These are phyloP conservation scores for Echites panduratus DNA, from an alignment of 257 asterid genomes.

Conservation along the genomic window DNA sequence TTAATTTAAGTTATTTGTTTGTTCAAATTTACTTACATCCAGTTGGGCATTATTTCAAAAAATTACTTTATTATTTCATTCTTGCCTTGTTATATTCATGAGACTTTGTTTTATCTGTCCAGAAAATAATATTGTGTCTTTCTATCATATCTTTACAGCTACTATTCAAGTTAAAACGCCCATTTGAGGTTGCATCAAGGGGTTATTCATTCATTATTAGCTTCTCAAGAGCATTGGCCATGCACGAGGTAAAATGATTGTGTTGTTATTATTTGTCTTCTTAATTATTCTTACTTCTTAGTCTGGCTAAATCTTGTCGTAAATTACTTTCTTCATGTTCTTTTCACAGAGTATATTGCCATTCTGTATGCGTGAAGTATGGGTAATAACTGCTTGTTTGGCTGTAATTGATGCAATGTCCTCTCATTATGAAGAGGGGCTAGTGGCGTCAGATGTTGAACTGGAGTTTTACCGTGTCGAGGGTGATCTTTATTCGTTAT, in stretches of 20 bases:
- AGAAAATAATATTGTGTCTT: constrained; percentile 19
- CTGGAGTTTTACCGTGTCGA: constrained; percentile 88
- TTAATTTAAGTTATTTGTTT: background rate
- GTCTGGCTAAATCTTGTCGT: background rate
- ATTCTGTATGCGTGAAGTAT: constrained; percentile 95
- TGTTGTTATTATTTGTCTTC: constrained; percentile 18
- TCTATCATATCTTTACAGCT: constrained; percentile 48
- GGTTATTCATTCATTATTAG: constrained; percentile 95
- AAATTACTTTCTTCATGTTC: constrained; percentile 18
- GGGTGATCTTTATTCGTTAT: constrained; percentile 82
- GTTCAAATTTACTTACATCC: background rate
- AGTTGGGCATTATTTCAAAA: background rate
- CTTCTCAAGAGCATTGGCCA: constrained; percentile 81
- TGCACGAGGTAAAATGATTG: constrained; percentile 65
- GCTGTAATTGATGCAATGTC: constrained; percentile 66
- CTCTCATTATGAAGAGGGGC: constrained; percentile 67
- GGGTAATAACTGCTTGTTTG: constrained; percentile 94
- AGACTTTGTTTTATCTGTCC: constrained; percentile 1
- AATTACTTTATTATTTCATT: background rate
- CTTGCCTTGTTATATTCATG: background rate
- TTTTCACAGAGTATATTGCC: constrained; percentile 66
- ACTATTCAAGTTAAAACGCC: constrained; percentile 78
- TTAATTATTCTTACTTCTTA: constrained; percentile 17
- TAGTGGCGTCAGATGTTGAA: constrained; percentile 69
- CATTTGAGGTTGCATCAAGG: constrained; percentile 94